Evolutionary conservation across 352 stramenopile genomes (phyloP), one percentile per base, ranked within the genome.

Genomic region (Phytophthora crassamura): DNA sequence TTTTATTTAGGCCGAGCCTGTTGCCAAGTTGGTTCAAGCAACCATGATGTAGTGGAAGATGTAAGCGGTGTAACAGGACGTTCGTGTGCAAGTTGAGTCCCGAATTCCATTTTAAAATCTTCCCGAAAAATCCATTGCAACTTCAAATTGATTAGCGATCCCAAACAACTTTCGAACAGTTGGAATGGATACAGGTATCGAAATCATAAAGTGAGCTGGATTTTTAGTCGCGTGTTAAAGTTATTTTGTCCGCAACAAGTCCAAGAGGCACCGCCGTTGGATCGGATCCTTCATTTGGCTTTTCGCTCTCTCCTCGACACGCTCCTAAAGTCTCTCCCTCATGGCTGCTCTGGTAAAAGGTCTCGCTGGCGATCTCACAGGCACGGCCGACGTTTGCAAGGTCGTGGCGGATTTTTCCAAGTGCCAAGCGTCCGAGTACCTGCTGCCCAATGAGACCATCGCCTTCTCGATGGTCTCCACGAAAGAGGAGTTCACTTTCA

Each of bases 401-500:
- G 70, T 72, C 7, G 50, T 85, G 9, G 61, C 49, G 1, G 70
- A 88, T 54, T 72, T 89, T n/a, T 70, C 61, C 51, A 80, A 86
- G 60, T 75, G 61, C 20, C 49, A 75, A n/a, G 77, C 66, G 1
- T 60, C 51, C 0, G 55, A 72, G 35, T 89, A 88, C 54, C 41
- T 91, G 15, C 54, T 91, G n/a, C 82, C 80, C 7, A 53, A 59
- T 16, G 76, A 89, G 61, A 69, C 60, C n/a, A 72, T 91, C 28
- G 57, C 73, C 14, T 89, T 91, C 42, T 76, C 74, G 4, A 67
- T 91, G 39, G 50, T 77, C 34, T 85, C 80, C 9, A 46, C 69
- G 7, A 85, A 88, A 36, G 79, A 89, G 51, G 82, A 88, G 59
- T 89, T 86, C 39, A 68, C 75, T 11, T 86, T 90, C 70, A 88